These are phyloP conservation scores for Xylariaceae sp. DNA, from an alignment of 2,329 filamentous ascomycete species.

Conservation along the genomic window DNA sequence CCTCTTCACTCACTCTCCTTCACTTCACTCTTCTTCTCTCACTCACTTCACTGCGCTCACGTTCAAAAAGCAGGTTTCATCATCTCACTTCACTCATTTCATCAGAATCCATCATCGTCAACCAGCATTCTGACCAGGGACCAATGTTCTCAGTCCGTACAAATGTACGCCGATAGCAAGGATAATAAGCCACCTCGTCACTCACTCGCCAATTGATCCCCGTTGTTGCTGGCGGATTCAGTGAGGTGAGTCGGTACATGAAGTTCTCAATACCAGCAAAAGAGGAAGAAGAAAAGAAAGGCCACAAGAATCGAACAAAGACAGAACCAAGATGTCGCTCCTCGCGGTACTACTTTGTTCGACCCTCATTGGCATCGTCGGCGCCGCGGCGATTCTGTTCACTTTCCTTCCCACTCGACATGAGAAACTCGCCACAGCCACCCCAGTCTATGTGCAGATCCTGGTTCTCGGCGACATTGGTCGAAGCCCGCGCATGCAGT, in stretches of 20 bases:
- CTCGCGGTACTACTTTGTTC: constrained; percentile 26
- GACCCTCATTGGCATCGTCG: constrained; percentile 27
- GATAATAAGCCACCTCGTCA: no score
- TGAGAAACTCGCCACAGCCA: constrained; percentile 32
- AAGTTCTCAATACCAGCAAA: not conserved
- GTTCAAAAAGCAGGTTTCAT: no score
- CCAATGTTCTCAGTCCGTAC: no score
- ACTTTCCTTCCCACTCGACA: constrained; percentile 36
- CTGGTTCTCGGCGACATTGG: constrained; percentile 94
- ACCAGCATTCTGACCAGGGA: no score
- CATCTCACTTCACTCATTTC: no score
- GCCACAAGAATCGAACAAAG: not conserved
- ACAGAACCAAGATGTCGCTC: constrained; percentile 20
- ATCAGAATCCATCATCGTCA: no score
- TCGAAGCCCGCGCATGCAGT: constrained; percentile 95
- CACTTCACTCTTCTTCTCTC: not conserved
- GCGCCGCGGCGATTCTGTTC: constrained; percentile 30
- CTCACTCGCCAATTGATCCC: no score
- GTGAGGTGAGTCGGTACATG: not conserved
- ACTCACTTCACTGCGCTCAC: not conserved
- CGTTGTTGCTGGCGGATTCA: no score
- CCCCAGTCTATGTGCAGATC: constrained; percentile 58
- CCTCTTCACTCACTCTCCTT: not conserved
- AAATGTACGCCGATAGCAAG: no score
- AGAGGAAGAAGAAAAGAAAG: not conserved